Percentiles rank a stretch among this genome's conserved stretches.
Conservation (phyloP, 495 filamentous ascomycete genomes). For the Rhypophila decipiens region DNA sequence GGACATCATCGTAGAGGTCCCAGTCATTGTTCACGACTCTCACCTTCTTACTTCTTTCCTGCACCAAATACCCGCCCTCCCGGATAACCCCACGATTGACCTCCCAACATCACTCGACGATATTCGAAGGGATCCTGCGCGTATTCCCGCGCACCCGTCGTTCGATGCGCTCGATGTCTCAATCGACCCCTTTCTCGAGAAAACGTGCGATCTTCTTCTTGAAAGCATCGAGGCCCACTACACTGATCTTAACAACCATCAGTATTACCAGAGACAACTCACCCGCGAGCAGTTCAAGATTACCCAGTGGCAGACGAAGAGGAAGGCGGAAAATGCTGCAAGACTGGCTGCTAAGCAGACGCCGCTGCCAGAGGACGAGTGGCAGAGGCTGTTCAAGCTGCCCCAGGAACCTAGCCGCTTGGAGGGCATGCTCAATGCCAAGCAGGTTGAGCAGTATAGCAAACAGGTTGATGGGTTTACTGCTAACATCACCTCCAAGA, state of each 20-base stretch:
- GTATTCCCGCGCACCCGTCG: slow-evolving; percentile 71
- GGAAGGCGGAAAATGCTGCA: slow-evolving; percentile 86
- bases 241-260: slow-evolving; percentile 97
- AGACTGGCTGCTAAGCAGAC: slow-evolving; percentile 81
- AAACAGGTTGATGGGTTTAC: slow-evolving; percentile 97
- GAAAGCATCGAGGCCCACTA: slow-evolving; percentile 97
- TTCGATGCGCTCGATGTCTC: slow-evolving; percentile 82
- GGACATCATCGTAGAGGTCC: slow-evolving; percentile 88
- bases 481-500: slow-evolving; percentile 83
- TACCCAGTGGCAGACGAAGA: slow-evolving; percentile 88
- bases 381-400: slow-evolving; percentile 95
- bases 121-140: slow-evolving; percentile 50
- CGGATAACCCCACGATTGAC: slow-evolving; percentile 52
- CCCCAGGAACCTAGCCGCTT: slow-evolving; percentile 87
- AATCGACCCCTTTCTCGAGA: slow-evolving; percentile 98
- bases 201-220: slow-evolving; percentile 90
- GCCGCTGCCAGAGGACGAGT: slow-evolving; percentile 91
- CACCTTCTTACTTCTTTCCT: slow-evolving; percentile 93
- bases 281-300: slow-evolving; percentile 95
- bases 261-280: slow-evolving; percentile 96
- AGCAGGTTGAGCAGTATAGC: slow-evolving; percentile 97
- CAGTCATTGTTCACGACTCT: slow-evolving; percentile 90
- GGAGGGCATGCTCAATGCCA: slow-evolving; percentile 85
- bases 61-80: slow-evolving; percentile 66
- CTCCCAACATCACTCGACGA: slow-evolving; percentile 72